Evolutionary conservation across 148 eudicot species (phyloP).

Genomic region (Heliamphora exappendiculata): DNA sequence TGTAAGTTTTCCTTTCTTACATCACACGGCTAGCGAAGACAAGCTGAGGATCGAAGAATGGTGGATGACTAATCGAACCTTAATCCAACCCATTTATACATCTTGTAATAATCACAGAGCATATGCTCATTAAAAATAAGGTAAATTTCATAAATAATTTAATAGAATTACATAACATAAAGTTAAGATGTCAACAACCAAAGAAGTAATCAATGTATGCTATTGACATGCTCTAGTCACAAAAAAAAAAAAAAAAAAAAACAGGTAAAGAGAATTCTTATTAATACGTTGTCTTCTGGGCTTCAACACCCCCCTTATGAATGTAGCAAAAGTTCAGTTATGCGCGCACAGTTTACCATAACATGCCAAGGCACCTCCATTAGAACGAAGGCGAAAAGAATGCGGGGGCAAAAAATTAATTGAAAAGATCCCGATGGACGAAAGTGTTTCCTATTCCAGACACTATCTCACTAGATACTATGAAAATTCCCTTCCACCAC

Average conservation of each 20-base stretch:
- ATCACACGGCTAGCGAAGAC: too few species aligned
- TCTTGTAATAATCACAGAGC: too few species aligned
- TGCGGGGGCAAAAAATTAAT: neutral
- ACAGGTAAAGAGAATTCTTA: neutral
- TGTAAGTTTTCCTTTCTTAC: too few species aligned
- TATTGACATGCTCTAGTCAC: neutral
- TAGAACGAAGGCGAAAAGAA: slow-evolving; percentile 3
- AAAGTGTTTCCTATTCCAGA: neutral
- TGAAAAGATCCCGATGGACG: neutral
- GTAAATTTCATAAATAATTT: too few species aligned
- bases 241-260: too few species aligned
- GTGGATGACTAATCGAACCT: neutral
- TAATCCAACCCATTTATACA: too few species aligned
- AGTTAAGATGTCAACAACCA: neutral
- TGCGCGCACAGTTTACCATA: too few species aligned
- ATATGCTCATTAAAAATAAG: too few species aligned
- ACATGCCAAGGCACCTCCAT: slow-evolving; percentile 1
- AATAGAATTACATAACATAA: too few species aligned
- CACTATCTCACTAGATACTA: neutral
- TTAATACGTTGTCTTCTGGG: neutral
- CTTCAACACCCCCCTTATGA: neutral
- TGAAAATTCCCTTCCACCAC: slow-evolving; percentile 1
- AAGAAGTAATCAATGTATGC: too few species aligned
- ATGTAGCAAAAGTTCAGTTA: too few species aligned
- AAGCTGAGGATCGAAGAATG: too few species aligned